Percentiles rank a stretch among this genome's conserved stretches.
Conservation (phyloP, 2,329 filamentous ascomycete genomes). For the Nemania sp. region DNA sequence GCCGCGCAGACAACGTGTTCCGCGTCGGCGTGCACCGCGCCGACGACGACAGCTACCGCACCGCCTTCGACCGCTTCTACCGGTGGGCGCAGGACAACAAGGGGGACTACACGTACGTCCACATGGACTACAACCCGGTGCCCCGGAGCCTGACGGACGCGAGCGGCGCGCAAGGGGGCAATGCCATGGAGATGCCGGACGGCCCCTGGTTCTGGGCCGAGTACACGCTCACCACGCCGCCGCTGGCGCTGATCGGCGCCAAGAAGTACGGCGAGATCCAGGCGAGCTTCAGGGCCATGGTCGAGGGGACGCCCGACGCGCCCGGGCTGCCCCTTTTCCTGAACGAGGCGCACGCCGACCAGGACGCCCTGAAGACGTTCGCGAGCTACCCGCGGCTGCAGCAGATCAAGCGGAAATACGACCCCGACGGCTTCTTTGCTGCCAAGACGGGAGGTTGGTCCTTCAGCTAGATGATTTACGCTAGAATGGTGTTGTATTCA, state of each 20-base stretch:
- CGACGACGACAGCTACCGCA: constrained; percentile 17
- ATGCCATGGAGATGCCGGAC: constrained; percentile 24
- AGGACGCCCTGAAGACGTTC: constrained; percentile 20
- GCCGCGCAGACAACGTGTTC: constrained; percentile 19
- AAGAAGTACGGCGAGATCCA: constrained; percentile 16
- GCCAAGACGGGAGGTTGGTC: constrained; percentile 21
- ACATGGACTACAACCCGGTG: constrained; percentile 24
- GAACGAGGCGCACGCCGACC: constrained; percentile 20
- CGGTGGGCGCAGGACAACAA: constrained; percentile 20
- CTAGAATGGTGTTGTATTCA: too few relatives aligned
- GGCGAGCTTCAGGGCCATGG: constrained; percentile 19
- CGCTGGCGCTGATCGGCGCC: constrained; percentile 1
- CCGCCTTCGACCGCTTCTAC: constrained; percentile 12
- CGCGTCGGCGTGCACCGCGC: constrained; percentile 23
- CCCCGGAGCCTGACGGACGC: constrained; percentile 20
- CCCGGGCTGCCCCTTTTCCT: constrained; percentile 16
- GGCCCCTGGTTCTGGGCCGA: constrained; percentile 26
- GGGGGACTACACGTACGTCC: constrained; percentile 18
- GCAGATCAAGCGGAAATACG: constrained; percentile 20
- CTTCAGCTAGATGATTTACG: constrained; percentile 11
- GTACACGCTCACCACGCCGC: constrained; percentile 19
- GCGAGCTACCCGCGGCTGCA: constrained; percentile 8
- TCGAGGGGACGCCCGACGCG: constrained; percentile 22
- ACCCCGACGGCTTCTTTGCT: constrained; percentile 20
- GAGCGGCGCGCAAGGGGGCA: constrained; percentile 17